Percentiles rank a stretch among this genome's conserved stretches.
Evolutionary conservation across 768 basidiomycete species (phyloP).

Genomic region (Suillus subluteus): DNA sequence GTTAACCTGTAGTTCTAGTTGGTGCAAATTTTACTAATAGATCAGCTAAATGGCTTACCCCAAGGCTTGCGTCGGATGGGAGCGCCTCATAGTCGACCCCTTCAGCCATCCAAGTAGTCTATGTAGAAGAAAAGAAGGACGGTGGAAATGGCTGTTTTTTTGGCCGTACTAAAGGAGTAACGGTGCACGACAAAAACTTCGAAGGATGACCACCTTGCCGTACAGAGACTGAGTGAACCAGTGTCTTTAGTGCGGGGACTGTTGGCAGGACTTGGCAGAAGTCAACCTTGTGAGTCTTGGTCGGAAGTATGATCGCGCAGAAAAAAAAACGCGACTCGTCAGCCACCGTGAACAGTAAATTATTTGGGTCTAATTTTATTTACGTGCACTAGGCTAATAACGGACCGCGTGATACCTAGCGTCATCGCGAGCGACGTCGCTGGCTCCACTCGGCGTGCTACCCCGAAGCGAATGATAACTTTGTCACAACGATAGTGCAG

Average conservation of each 20-base stretch:
- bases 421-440: too few species aligned
- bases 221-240: background rate
- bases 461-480: too few species aligned
- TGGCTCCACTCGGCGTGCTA: too few species aligned
- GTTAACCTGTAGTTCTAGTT: conserved; percentile 64
- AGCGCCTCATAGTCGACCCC: conserved; percentile 68
- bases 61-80: conserved; percentile 79
- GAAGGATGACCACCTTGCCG: conserved; percentile 1
- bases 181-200: background rate
- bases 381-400: too few species aligned
- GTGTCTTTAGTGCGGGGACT: background rate
- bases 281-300: conserved; percentile 10
- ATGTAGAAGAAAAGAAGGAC: conserved; percentile 11
- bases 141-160: conserved; percentile 8
- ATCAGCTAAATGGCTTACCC: conserved; percentile 42
- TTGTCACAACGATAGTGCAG: too few species aligned
- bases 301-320: background rate
- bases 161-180: conserved; percentile 7
- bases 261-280: background rate
- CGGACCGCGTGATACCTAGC: too few species aligned
- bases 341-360: conserved; percentile 3
- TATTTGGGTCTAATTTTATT: too few species aligned
- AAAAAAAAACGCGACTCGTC: background rate
- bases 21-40: conserved; percentile 19
- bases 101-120: conserved; percentile 36